Evolutionary conservation across 176 grass and related monocot genomes (phyloP).

Genomic region (Puccinellia tenuiflora): DNA sequence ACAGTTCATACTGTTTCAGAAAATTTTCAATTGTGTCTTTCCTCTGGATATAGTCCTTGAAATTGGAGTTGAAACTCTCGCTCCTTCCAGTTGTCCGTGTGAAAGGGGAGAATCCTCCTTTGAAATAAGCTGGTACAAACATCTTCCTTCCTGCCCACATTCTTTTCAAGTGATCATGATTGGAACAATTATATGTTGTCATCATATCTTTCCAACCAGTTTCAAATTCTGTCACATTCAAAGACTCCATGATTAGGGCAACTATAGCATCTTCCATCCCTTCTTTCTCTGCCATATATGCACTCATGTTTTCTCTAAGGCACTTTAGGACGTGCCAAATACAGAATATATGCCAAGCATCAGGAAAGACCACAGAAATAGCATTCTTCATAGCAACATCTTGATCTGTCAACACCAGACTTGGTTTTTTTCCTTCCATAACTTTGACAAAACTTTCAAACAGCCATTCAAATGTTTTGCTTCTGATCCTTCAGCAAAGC

Average conservation of each 20-base stretch:
- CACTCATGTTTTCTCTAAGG: neutral
- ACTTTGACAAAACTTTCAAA: slow-evolving; percentile 12
- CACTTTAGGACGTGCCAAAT: slow-evolving; percentile 32
- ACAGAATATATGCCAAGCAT: neutral
- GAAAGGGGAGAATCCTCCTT: slow-evolving; percentile 9
- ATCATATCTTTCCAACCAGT: slow-evolving; percentile 10
- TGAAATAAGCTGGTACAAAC: slow-evolving; percentile 3
- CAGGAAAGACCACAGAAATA: slow-evolving; percentile 1
- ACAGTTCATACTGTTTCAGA: neutral
- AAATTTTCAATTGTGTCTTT: slow-evolving; percentile 23
- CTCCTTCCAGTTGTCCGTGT: neutral
- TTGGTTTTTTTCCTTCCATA: slow-evolving; percentile 24
- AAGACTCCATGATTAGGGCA: neutral
- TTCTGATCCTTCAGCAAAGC: slow-evolving; percentile 1
- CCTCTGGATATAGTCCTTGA: slow-evolving; percentile 2
- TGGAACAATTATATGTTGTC: slow-evolving; percentile 15
- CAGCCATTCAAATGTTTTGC: slow-evolving; percentile 11
- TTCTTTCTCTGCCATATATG: neutral
- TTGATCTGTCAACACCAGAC: slow-evolving; percentile 13
- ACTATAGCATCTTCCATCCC: neutral
- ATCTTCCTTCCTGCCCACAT: neutral
- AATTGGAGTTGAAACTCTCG: slow-evolving; percentile 19
- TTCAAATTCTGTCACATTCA: slow-evolving; percentile 4
- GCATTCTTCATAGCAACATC: slow-evolving; percentile 1
- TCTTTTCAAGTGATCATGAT: neutral